Percentiles rank a stretch among this genome's conserved stretches.
phyloP scores from a whole-genome alignment of 306 rosid species.

The Crotalaria pallida region DNA sequence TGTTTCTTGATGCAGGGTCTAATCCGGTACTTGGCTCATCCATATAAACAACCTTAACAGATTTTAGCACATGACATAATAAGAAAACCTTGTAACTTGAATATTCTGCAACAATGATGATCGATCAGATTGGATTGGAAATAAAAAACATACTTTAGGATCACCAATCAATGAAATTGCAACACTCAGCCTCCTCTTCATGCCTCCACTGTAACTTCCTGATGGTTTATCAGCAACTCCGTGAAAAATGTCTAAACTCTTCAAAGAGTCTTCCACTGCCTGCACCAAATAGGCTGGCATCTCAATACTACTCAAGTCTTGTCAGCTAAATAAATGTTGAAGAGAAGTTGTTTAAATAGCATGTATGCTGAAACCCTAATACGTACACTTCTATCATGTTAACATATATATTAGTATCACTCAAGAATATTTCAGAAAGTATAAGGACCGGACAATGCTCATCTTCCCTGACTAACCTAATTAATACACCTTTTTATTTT shows the following conservation, averaged over 20 bases:
- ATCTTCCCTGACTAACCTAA: too few species aligned
- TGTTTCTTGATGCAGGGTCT: conserved; percentile 84
- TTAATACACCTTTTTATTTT: too few species aligned
- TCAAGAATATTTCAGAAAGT: too few species aligned
- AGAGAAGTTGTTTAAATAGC: not conserved
- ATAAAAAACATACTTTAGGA: conserved; percentile 53
- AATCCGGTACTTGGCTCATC: conserved; percentile 92
- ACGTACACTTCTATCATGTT: not conserved
- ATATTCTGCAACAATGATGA: not conserved
- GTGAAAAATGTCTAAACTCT: conserved; percentile 66
- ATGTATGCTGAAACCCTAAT: not conserved
- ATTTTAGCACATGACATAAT: not conserved
- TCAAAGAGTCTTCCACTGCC: conserved; percentile 86
- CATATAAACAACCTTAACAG: conserved; percentile 80
- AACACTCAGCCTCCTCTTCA: conserved; percentile 92
- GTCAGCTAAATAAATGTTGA: not conserved
- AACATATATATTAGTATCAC: too few species aligned
- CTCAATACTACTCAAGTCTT: not conserved
- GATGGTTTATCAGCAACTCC: conserved; percentile 70
- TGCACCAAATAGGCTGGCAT: conserved; percentile 24
- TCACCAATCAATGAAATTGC: conserved; percentile 83
- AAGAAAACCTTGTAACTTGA: not conserved
- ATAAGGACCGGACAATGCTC: too few species aligned
- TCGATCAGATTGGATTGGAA: conserved; percentile 8
- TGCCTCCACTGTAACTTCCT: conserved; percentile 82